A percentile compares a stretch with the other conserved stretches of the same genome.
Conservation (phyloP, 805 yeast genomes). For the Spencermartinsiella europaea region DNA sequence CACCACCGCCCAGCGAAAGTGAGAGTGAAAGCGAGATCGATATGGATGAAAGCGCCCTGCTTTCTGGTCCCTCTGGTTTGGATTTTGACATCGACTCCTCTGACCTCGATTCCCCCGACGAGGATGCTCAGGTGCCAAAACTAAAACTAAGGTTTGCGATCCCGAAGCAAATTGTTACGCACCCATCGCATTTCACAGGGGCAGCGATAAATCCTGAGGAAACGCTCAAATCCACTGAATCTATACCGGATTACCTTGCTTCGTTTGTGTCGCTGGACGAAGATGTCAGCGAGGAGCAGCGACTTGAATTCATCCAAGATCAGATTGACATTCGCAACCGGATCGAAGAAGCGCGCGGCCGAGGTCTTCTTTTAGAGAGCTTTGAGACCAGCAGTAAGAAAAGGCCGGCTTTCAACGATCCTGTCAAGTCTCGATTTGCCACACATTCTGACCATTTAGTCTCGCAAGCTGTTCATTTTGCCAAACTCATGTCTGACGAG, state of each 20-base stretch:
- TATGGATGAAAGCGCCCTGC: constrained; percentile 14
- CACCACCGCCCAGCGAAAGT: neutral
- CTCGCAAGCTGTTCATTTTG: constrained; percentile 66
- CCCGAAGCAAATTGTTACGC: constrained; percentile 44
- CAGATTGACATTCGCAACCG: constrained; percentile 43
- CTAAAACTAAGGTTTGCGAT: constrained; percentile 14
- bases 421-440: constrained; percentile 31
- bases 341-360: constrained; percentile 44
- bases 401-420: constrained; percentile 36
- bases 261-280: constrained; percentile 59
- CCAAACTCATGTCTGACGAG: constrained; percentile 63
- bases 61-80: constrained; percentile 1
- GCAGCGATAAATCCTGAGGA: constrained; percentile 40
- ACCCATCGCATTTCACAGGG: constrained; percentile 54
- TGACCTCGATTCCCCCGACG: constrained; percentile 4
- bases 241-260: constrained; percentile 34
- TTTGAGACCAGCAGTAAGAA: constrained; percentile 28
- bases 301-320: constrained; percentile 46
- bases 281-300: constrained; percentile 58
- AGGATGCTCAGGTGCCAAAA: constrained; percentile 4
- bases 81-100: constrained; percentile 8
- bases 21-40: constrained; percentile 22
- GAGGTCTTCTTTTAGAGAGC: constrained; percentile 23
- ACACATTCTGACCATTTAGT: constrained; percentile 64
- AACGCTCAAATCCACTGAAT: neutral